Conservation (phyloP, 495 filamentous ascomycete genomes). For the Peziza echinospora region DNA sequence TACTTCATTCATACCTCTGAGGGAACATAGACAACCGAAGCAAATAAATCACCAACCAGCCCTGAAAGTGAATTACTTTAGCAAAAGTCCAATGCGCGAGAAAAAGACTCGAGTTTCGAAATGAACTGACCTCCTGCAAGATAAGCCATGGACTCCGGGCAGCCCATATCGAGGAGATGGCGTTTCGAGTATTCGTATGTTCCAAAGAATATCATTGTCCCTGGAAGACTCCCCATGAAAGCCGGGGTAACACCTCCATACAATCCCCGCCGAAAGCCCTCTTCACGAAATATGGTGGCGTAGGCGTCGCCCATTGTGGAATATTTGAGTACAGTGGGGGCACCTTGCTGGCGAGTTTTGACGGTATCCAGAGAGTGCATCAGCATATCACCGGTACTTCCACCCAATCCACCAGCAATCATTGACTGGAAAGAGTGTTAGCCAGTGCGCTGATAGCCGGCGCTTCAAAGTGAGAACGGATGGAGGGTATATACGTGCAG, state of each 20-base stretch:
- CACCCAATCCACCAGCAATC: constrained; percentile 80
- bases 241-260: constrained; percentile 84
- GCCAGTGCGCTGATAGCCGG: background rate
- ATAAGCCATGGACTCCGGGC: constrained; percentile 63
- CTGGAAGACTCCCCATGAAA: constrained; percentile 77
- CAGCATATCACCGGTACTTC: constrained; percentile 82
- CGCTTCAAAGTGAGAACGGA: background rate
- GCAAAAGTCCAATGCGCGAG: no score
- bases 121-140: constrained; percentile 44
- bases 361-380: constrained; percentile 99
- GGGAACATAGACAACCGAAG: constrained; percentile 80
- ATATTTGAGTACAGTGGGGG: constrained; percentile 81
- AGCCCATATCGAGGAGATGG: constrained; percentile 57
- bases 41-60: constrained; percentile 77
- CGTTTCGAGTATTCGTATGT: constrained; percentile 91
- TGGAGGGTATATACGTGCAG: constrained; percentile 23
- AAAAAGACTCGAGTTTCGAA: no score
- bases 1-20: no score
- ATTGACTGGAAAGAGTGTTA: constrained; percentile 43
- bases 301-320: constrained; percentile 74
- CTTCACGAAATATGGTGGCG: constrained; percentile 75
- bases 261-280: constrained; percentile 69
- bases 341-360: constrained; percentile 96
- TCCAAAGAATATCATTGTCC: constrained; percentile 87
- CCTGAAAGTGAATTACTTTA: no score